A percentile compares a stretch with the other conserved stretches of the same genome.
Conservation (phyloP, 164 flowering plant genomes). For the Nymphaea thermarum region DNA sequence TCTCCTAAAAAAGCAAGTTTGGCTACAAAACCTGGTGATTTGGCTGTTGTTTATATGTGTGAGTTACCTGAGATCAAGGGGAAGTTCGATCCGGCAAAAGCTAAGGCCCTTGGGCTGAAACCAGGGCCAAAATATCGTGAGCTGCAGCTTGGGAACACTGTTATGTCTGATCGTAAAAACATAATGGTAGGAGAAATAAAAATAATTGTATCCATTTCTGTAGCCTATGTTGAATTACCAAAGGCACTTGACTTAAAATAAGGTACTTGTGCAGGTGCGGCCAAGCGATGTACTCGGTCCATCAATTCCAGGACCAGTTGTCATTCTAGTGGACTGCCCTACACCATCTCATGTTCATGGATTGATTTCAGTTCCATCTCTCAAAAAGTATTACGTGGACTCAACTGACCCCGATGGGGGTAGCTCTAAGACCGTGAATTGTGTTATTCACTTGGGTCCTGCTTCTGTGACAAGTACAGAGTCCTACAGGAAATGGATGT, state of each 20-base stretch:
- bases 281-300: constrained; percentile 96
- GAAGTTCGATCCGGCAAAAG: constrained; percentile 77
- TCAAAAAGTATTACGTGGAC: constrained; percentile 44
- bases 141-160: constrained; percentile 75
- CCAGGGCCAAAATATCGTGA: constrained; percentile 84
- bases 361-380: constrained; percentile 37
- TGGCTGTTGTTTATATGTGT: constrained; percentile 82
- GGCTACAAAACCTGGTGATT: constrained; percentile 53
- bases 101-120: constrained; percentile 71
- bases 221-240: not conserved
- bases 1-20: constrained; percentile 5
- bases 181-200: constrained; percentile 41
- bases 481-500: constrained; percentile 81
- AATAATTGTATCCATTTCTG: not conserved
- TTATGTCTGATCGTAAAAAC: constrained; percentile 61
- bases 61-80: constrained; percentile 89
- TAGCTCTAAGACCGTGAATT: constrained; percentile 45
- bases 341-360: constrained; percentile 49
- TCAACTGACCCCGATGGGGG: constrained; percentile 9
- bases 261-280: constrained; percentile 46
- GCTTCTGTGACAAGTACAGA: constrained; percentile 29
- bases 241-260: constrained; percentile 3
- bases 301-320: constrained; percentile 87
- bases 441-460: constrained; percentile 80
- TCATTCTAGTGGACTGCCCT: constrained; percentile 85